Evolutionary conservation across 2,329 filamentous ascomycete genomes (phyloP), one percentile per base, ranked within the genome.

Genomic region (Calonectria ilicicola): DNA sequence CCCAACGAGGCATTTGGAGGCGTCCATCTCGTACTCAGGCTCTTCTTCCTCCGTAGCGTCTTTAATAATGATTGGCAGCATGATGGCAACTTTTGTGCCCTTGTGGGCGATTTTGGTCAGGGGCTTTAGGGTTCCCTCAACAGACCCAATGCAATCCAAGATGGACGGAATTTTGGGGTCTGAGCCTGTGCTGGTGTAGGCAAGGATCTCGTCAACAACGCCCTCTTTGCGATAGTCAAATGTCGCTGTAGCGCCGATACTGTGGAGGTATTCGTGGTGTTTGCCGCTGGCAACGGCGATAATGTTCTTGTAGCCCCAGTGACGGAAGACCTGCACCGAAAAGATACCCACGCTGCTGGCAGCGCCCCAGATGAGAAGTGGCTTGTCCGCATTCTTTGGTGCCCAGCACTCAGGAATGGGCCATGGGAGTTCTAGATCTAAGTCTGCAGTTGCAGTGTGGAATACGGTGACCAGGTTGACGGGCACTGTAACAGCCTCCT

Each of bases 381-480:
- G 82, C 35, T 82, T 80, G 9, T 86, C 78, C 0, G 83, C 83
- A 46, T 79, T 72, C 7, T 75, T 83, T 66, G 79, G 83, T 49
- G 74, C 83, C 76, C 83, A 89, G 15, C 74, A 80, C 19, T 82
- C 79, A 0, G 88, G 87, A 51, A 87, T 86, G 0, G 90, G 90
- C 89, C 90, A 92, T 0, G 90, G 90, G 0, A 91, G 84, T 38
- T 86, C 85, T 23, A 93, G 80, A 0, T 81, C 84, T 15, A 93
- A 82, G 72, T 92, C 89, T 1, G 70, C 72, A 1, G 81, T 83
- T 3, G 89, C 79, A 6, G 89, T 83, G 77, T 93, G 89, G 79
- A 92, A 89, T 14, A 88, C 89, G 0, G 90, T 92, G 35, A 92
- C 87, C 32, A 91, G 81, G 75, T 91, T 92, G 62, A 89, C 88